Percentiles rank a stretch among this genome's conserved stretches.
Conservation (phyloP, 805 yeast genomes). For the Saturnispora hagleri region DNA sequence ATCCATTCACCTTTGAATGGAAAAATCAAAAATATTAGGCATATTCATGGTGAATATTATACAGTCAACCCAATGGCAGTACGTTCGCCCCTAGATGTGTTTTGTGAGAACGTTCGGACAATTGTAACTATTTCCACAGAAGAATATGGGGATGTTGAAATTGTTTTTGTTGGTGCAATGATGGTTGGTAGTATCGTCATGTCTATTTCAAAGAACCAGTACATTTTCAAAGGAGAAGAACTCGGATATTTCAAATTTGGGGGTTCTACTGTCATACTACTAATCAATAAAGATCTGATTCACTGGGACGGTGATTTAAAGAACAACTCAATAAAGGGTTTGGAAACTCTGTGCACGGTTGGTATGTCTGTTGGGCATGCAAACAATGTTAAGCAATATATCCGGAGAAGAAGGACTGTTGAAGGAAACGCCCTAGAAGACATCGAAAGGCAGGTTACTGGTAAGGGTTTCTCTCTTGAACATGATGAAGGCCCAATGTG, state of each 20-base stretch:
- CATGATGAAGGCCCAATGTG: constrained; percentile 18
- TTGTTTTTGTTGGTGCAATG: constrained; percentile 93
- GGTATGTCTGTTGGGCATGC: constrained; percentile 90
- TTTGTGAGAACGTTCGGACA: constrained; percentile 81
- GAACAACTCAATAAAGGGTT: constrained; percentile 53
- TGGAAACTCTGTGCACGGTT: constrained; percentile 79
- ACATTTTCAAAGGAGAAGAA: constrained; percentile 64
- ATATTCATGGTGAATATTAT: constrained; percentile 83
- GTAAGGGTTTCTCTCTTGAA: constrained; percentile 7
- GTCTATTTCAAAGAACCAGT: constrained; percentile 52
- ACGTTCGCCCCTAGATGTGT: constrained; percentile 79
- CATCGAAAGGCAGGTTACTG: constrained; percentile 15
- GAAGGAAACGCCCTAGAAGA: constrained; percentile 6
- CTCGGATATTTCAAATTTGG: constrained; percentile 95
- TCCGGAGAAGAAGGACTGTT: not conserved
- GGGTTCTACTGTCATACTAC: constrained; percentile 73
- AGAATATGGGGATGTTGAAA: constrained; percentile 67
- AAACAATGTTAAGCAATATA: constrained; percentile 27
- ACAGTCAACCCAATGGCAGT: constrained; percentile 98
- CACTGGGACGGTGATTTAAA: constrained; percentile 66
- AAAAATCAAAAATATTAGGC: constrained; percentile 49
- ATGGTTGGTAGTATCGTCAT: constrained; percentile 91
- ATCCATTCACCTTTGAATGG: constrained; percentile 88
- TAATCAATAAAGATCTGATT: constrained; percentile 46
- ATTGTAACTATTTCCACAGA: constrained; percentile 67